Evolutionary conservation across 129 eudicot species (phyloP), one percentile per base, ranked within the genome.

Genomic region (Flaveria trinervia): DNA sequence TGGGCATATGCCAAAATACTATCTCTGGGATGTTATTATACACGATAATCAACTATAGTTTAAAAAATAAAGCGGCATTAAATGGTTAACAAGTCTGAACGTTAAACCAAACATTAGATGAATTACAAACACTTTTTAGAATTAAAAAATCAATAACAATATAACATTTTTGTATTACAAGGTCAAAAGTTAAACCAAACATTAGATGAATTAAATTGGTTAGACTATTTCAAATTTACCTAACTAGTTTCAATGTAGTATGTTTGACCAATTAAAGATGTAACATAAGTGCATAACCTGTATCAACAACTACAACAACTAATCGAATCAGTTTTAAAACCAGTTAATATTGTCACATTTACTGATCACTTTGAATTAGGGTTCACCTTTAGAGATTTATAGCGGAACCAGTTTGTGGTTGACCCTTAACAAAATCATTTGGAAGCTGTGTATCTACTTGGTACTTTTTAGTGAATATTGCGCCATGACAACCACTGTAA

Each of bases 1-100:
- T 90, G 15, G 96, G 98, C 82, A 93, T 93, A 73, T 90, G 97
- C 97, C 98, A 93, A 73, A 90, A 90, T 65, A 93, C 70, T 71
- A 93, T 84, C 77, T 93, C 97, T 2, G 96, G 98, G 30, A 85
- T 83, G 81, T 93, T 93, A 73, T 61, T 50, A 65, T 36, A 39
- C 51, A 54, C 26, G 51, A 2, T 46, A 14, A 12, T 15, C 20
- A 7, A 11, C 30, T 28, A 62, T 14, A 62, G n/a, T 33, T 62
- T 9, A 26, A 26, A 11, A 25, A 23, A 23, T 30, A 54, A 46
- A 46, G 14, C 8, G 51, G 2, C 14, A 9, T 46, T 46, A 0
- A 9, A 46, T 0, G 51, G 14, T 46, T 46, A 46, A 46, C 51
- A 9, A 13, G 15, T 10, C 16, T 46, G 12, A 46, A n/a, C n/a